A percentile compares a stretch with the other conserved stretches of the same genome.
Conservation (phyloP, 257 asterid genomes). For the Solanum etuberosum region DNA sequence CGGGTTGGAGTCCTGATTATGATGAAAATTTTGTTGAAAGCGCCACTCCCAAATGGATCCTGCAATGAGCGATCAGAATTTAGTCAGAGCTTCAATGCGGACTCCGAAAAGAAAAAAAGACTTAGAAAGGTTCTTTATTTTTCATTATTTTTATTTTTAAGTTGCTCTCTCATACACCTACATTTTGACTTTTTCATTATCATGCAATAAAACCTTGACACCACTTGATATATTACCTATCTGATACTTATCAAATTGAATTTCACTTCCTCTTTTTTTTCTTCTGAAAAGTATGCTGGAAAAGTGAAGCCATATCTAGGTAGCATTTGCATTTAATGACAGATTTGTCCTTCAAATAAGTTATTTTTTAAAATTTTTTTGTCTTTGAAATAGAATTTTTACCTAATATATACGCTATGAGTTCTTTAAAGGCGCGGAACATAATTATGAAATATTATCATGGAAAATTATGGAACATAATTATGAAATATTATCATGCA, state of each 20-base stretch:
- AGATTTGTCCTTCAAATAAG: background rate
- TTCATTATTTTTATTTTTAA: background rate
- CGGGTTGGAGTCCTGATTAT: no score
- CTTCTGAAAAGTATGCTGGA: background rate
- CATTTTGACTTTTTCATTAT: conserved; percentile 4
- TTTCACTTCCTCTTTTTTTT: background rate
- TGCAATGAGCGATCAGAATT: background rate
- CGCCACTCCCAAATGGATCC: background rate
- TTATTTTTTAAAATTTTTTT: background rate
- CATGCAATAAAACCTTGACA: background rate
- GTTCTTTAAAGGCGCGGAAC: background rate
- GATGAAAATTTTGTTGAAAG: no score
- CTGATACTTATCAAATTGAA: background rate
- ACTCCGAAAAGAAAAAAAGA: background rate
- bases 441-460: background rate
- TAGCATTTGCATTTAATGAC: background rate
- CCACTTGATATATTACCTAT: background rate
- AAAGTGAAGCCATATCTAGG: background rate
- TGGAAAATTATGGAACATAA: background rate
- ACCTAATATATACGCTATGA: background rate
- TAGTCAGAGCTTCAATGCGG: no score
- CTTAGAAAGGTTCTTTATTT: background rate
- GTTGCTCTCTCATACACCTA: background rate
- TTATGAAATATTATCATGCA: background rate
- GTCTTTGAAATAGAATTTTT: background rate